Percentiles rank a stretch among this genome's conserved stretches.
Evolutionary conservation across 2,329 filamentous ascomycete species (phyloP).

Genomic region (Fusarium scirpi): DNA sequence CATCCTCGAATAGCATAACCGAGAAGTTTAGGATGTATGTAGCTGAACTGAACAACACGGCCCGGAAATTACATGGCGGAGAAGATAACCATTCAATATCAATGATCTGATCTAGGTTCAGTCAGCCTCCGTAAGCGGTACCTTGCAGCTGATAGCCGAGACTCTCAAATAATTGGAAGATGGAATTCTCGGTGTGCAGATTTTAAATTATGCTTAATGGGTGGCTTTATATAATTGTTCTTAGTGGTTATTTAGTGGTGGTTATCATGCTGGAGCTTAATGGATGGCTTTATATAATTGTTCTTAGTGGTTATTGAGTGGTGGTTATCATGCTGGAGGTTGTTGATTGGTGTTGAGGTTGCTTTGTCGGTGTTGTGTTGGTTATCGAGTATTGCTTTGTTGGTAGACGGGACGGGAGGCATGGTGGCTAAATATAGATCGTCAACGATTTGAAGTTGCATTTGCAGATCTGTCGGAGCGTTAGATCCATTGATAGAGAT

Average conservation of each 20-base stretch:
- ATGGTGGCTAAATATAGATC: not conserved
- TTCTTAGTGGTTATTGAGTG: not conserved
- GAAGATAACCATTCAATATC: too few species aligned
- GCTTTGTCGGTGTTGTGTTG: not conserved
- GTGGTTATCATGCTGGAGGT: not conserved
- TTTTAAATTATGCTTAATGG: conserved; percentile 6
- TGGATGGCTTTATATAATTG: not conserved
- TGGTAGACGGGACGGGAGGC: not conserved
- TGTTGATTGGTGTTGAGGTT: not conserved
- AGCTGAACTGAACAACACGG: not conserved
- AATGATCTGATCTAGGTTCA: not conserved
- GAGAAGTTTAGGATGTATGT: not conserved
- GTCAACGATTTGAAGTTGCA: not conserved
- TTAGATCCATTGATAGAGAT: not conserved
- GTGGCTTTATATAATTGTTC: not conserved
- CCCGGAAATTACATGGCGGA: not conserved
- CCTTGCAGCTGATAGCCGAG: not conserved
- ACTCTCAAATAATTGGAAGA: not conserved
- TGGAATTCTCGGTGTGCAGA: not conserved
- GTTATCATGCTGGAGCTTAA: not conserved
- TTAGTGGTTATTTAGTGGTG: not conserved
- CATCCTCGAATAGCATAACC: not conserved
- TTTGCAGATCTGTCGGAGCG: not conserved
- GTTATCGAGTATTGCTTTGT: not conserved
- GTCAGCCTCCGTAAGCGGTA: not conserved